Evolutionary conservation across 768 basidiomycete species (phyloP).

Genomic region (Suillus variegatus): DNA sequence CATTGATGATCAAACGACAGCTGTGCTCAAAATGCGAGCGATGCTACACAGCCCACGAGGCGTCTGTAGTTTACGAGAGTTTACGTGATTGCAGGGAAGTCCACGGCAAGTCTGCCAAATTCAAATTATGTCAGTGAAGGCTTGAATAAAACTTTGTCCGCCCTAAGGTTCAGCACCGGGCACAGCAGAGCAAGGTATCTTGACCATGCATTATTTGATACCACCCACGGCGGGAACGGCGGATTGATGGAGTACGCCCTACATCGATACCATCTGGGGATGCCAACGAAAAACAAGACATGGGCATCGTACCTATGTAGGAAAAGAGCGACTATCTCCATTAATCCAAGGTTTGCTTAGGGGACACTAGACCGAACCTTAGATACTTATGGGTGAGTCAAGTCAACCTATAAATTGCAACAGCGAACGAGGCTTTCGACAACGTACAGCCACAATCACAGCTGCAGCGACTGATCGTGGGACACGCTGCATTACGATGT

Average conservation of each 20-base stretch:
- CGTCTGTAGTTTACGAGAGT: neutral
- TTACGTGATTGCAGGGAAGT: neutral
- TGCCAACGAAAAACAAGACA: slow-evolving; percentile 33
- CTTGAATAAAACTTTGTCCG: neutral
- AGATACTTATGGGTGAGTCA: neutral
- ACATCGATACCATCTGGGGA: too few relatives aligned
- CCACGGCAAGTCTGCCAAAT: neutral
- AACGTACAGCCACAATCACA: slow-evolving; percentile 86
- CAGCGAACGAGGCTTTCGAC: neutral
- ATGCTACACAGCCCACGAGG: neutral
- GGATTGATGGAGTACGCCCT: too few relatives aligned
- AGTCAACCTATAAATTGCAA: slow-evolving; percentile 5
- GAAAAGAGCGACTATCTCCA: neutral
- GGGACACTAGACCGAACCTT: neutral
- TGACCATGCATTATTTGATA: too few relatives aligned
- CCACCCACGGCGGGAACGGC: too few relatives aligned
- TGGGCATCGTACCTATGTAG: neutral
- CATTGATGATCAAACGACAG: neutral
- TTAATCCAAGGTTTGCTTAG: neutral
- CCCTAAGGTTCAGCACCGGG: neutral
- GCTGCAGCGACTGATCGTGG: slow-evolving; percentile 84
- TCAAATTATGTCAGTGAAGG: neutral
- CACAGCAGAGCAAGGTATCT: neutral
- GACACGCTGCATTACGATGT: slow-evolving; percentile 68
- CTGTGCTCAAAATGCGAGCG: neutral